phyloP scores from a whole-genome alignment of 768 basidiomycete genomes.

The Suillus cothurnatus region DNA sequence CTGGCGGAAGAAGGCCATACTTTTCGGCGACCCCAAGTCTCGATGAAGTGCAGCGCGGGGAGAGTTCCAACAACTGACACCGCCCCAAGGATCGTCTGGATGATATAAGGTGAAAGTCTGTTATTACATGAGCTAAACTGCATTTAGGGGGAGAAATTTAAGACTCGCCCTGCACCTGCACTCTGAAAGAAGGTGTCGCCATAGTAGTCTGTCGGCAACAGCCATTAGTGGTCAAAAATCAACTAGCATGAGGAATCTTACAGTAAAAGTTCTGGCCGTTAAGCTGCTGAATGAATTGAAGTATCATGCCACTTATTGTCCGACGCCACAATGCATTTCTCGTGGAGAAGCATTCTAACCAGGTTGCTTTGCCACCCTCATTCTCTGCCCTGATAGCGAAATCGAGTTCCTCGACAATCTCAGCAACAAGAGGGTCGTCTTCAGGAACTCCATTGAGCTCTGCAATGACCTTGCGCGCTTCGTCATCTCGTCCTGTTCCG shows the following conservation, averaged over 20 bases:
- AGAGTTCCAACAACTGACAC: conserved; percentile 74
- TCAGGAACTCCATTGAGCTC: conserved; percentile 62
- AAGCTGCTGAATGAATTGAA: conserved; percentile 79
- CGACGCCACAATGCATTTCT: conserved; percentile 71
- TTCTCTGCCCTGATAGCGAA: conserved; percentile 72
- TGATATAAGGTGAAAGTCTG: conserved; percentile 70
- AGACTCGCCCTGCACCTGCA: conserved; percentile 59
- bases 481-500: conserved; percentile 50
- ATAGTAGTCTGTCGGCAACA: conserved; percentile 60
- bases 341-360: conserved; percentile 76
- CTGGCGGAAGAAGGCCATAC: conserved; percentile 34
- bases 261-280: conserved; percentile 85
- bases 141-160: background rate
- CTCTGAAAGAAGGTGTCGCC: conserved; percentile 81
- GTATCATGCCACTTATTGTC: conserved; percentile 80
- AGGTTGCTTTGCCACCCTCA: conserved; percentile 77
- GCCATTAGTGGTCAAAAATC: conserved; percentile 18
- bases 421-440: conserved; percentile 60
- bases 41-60: conserved; percentile 70
- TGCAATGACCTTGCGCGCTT: conserved; percentile 66
- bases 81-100: conserved; percentile 73
- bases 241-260: conserved; percentile 31
- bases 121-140: background rate
- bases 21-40: conserved; percentile 71
- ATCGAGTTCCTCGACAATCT: conserved; percentile 64